Conservation (phyloP, 2,329 filamentous ascomycete species). For the Aureobasidium namibiae region DNA sequence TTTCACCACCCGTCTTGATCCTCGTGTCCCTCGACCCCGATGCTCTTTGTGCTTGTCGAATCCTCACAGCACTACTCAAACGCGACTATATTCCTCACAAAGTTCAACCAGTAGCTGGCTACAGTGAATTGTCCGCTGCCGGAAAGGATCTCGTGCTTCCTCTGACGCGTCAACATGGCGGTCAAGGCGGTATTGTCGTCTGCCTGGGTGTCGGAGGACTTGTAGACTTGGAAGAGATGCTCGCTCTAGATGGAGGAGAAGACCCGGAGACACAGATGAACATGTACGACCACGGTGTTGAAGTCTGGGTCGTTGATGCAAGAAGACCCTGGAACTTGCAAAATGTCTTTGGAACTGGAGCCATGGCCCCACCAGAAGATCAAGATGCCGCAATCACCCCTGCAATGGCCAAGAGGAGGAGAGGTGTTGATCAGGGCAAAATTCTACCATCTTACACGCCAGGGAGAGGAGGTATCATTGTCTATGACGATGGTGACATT, state of each 20-base stretch:
- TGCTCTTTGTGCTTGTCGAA: conserved; percentile 88
- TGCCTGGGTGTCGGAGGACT: conserved; percentile 89
- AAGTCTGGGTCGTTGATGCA: conserved; percentile 90
- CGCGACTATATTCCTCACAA: conserved; percentile 97
- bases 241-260: conserved; percentile 58
- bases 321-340: conserved; percentile 88
- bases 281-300: conserved; percentile 64
- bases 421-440: conserved; percentile 64
- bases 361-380: conserved; percentile 26
- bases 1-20: conserved; percentile 82
- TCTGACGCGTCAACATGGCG: conserved; percentile 78
- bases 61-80: conserved; percentile 86
- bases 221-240: conserved; percentile 72
- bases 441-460: conserved; percentile 65
- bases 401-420: conserved; percentile 41
- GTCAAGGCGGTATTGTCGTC: conserved; percentile 79
- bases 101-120: conserved; percentile 89
- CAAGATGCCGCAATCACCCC: conserved; percentile 14
- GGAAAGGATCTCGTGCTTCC: conserved; percentile 72
- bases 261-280: conserved; percentile 29
- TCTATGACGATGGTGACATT: conserved; percentile 94
- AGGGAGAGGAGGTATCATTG: conserved; percentile 78
- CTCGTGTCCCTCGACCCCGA: conserved; percentile 92
- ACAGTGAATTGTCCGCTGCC: conserved; percentile 75
- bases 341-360: conserved; percentile 65